phyloP scores from a whole-genome alignment of 2,329 filamentous ascomycete species.

The Erysiphe pulchra region DNA sequence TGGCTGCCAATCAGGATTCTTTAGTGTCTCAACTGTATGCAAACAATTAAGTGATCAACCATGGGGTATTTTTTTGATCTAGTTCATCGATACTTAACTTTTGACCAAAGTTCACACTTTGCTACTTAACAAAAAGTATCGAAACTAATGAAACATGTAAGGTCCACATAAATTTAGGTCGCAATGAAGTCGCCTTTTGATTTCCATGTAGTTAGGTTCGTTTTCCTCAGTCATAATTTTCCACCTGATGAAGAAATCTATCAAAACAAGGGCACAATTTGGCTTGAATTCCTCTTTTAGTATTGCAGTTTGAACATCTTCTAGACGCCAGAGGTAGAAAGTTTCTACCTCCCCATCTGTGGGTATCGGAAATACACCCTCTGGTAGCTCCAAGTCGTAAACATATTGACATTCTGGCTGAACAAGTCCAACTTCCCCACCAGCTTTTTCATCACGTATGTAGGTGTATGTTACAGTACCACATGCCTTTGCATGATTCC shows the following conservation, averaged over 20 bases:
- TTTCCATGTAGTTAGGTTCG: conserved; percentile 54
- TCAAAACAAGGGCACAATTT: conserved; percentile 60
- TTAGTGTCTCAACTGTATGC: no score
- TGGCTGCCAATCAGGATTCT: no score
- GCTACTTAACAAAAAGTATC: no score
- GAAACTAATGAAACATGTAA: neutral
- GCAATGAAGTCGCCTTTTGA: conserved; percentile 51
- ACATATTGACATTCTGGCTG: conserved; percentile 84
- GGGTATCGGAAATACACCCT: conserved; percentile 42
- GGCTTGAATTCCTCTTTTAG: conserved; percentile 63
- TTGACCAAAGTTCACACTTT: no score
- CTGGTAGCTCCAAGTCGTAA: conserved; percentile 61
- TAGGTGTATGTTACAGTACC: conserved; percentile 71
- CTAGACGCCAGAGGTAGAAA: conserved; percentile 53
- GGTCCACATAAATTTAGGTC: conserved; percentile 56
- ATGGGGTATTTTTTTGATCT: no score
- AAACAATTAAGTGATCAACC: no score
- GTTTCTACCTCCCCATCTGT: conserved; percentile 74
- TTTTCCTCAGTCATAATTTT: conserved; percentile 56
- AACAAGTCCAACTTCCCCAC: conserved; percentile 57
- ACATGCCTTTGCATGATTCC: conserved; percentile 26
- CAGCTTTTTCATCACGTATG: conserved; percentile 47
- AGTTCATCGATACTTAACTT: no score
- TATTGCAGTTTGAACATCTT: conserved; percentile 49
- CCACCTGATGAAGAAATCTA: conserved; percentile 79